Evolutionary conservation across 495 filamentous ascomycete species (phyloP).

Genomic region (Talaromyces adpressus): DNA sequence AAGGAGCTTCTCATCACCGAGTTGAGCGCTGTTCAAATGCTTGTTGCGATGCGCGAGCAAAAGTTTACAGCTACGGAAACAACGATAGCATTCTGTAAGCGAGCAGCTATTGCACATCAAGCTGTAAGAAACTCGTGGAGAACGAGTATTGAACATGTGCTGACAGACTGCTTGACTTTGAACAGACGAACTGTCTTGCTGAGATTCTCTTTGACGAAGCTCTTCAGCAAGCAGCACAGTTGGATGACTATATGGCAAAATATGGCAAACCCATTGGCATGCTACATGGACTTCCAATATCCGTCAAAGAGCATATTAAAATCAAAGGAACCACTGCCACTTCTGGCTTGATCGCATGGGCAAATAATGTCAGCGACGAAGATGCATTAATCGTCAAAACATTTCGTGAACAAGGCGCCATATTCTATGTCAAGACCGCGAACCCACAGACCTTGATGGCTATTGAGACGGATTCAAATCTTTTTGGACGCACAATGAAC

Average conservation of each 20-base stretch:
- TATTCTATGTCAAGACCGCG: slow-evolving; percentile 63
- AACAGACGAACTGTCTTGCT: slow-evolving; percentile 51
- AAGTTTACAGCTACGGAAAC: slow-evolving; percentile 48
- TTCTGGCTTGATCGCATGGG: slow-evolving; percentile 33
- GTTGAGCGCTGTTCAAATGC: slow-evolving; percentile 44
- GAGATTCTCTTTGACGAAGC: slow-evolving; percentile 61
- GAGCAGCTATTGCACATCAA: slow-evolving; percentile 55
- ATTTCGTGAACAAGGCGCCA: slow-evolving; percentile 27
- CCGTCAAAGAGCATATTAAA: slow-evolving; percentile 61
- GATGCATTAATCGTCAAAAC: not conserved
- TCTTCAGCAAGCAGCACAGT: slow-evolving; percentile 45
- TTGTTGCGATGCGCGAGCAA: slow-evolving; percentile 37
- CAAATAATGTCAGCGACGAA: slow-evolving; percentile 2
- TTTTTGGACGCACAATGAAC: slow-evolving; percentile 61
- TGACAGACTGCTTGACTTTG: not conserved
- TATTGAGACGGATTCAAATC: slow-evolving; percentile 57
- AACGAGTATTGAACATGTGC: too few relatives aligned
- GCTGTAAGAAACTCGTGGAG: slow-evolving; percentile 19
- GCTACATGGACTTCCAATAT: slow-evolving; percentile 62
- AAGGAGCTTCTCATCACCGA: slow-evolving; percentile 56
- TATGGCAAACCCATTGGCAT: slow-evolving; percentile 49
- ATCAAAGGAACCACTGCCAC: slow-evolving; percentile 38
- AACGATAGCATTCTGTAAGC: slow-evolving; percentile 53
- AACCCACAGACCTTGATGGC: slow-evolving; percentile 49
- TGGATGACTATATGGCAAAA: slow-evolving; percentile 47